phyloP scores from a whole-genome alignment of 2,329 filamentous ascomycete genomes.

The Epichloe gansuensis region DNA sequence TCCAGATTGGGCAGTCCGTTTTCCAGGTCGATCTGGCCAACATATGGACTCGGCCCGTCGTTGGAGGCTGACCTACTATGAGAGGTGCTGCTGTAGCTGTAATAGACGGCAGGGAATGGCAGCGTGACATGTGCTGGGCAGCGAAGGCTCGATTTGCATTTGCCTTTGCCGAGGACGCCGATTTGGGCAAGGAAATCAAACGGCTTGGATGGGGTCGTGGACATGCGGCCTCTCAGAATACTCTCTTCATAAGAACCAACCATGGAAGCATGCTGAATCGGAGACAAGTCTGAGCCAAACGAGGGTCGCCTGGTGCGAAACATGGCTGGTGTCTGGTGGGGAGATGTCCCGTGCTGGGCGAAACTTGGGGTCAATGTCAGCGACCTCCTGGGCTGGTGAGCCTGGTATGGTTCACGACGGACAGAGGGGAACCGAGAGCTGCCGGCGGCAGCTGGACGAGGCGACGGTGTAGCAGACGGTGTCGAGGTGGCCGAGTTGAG shows the following conservation, averaged over 20 bases:
- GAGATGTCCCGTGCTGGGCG: slow-evolving; percentile 26
- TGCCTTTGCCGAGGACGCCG: slow-evolving; percentile 77
- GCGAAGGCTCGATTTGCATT: slow-evolving; percentile 71
- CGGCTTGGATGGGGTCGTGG: slow-evolving; percentile 83
- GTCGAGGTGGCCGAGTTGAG: slow-evolving; percentile 48
- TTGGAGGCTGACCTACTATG: slow-evolving; percentile 51
- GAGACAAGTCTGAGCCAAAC: slow-evolving; percentile 58
- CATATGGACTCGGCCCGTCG: slow-evolving; percentile 90
- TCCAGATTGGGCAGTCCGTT: slow-evolving; percentile 51
- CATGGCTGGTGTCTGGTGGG: slow-evolving; percentile 38
- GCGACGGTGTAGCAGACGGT: slow-evolving; percentile 28
- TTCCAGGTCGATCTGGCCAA: slow-evolving; percentile 83
- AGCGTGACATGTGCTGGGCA: slow-evolving; percentile 86
- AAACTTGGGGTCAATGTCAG: slow-evolving; percentile 45
- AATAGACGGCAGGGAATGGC: slow-evolving; percentile 89
- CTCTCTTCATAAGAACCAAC: slow-evolving; percentile 97
- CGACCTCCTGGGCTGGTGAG: slow-evolving; percentile 66
- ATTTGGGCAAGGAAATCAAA: slow-evolving; percentile 91
- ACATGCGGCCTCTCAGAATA: slow-evolving; percentile 90
- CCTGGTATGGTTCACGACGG: slow-evolving; percentile 59
- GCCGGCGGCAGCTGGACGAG: slow-evolving; percentile 16
- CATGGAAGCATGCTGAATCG: slow-evolving; percentile 83
- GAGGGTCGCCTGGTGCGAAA: slow-evolving; percentile 54
- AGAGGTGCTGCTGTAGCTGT: slow-evolving; percentile 67
- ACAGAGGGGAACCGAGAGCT: slow-evolving; percentile 19